Evolutionary conservation across 768 basidiomycete species (phyloP).

Genomic region (Boletus sensibilis): DNA sequence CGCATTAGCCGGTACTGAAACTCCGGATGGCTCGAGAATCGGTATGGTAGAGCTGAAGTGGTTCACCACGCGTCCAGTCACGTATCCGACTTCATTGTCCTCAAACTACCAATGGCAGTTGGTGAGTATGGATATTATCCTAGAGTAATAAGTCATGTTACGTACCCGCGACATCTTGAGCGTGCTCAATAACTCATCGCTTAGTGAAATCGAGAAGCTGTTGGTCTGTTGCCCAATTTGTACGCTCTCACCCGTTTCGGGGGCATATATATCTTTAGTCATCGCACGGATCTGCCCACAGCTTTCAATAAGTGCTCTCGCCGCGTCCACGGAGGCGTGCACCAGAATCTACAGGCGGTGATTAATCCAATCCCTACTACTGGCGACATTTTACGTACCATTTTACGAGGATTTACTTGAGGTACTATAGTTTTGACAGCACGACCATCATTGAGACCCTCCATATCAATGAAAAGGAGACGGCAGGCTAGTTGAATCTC

Average conservation of each 20-base stretch:
- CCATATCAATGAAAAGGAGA: conserved; percentile 91
- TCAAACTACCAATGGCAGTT: conserved; percentile 65
- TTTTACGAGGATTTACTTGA: conserved; percentile 92
- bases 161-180: conserved; percentile 86
- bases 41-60: conserved; percentile 89
- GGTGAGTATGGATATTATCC: conserved; percentile 3
- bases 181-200: conserved; percentile 78
- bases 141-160: conserved; percentile 8
- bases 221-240: conserved; percentile 96
- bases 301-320: conserved; percentile 72
- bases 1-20: conserved; percentile 28
- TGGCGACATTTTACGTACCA: conserved; percentile 50
- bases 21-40: conserved; percentile 68
- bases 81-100: conserved; percentile 94
- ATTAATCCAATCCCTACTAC: background rate
- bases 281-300: conserved; percentile 83
- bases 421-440: conserved; percentile 96
- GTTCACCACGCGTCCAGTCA: conserved; percentile 82
- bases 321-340: conserved; percentile 66
- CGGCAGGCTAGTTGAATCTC: conserved; percentile 84
- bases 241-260: conserved; percentile 68
- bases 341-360: conserved; percentile 71
- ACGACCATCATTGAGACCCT: conserved; percentile 94
- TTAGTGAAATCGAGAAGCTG: conserved; percentile 90
- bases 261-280: conserved; percentile 91